phyloP scores from a whole-genome alignment of 768 basidiomycete species.

The Suillus bovinus region DNA sequence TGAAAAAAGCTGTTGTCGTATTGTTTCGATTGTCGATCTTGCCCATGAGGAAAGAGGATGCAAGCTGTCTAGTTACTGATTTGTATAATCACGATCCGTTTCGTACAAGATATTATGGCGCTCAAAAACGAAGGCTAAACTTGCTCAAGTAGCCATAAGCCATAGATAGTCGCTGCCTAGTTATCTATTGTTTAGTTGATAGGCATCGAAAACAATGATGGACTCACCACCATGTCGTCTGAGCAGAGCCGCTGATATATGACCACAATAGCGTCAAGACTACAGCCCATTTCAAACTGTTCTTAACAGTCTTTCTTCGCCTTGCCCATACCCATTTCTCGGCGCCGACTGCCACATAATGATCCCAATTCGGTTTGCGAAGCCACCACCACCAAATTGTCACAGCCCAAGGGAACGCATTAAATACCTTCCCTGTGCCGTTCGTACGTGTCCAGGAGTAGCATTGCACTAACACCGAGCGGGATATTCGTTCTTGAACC shows the following conservation, averaged over 20 bases:
- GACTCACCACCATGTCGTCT: not conserved
- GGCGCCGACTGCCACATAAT: constrained; percentile 38
- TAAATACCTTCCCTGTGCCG: constrained; percentile 37
- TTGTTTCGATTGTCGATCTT: not conserved
- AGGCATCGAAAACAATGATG: not conserved
- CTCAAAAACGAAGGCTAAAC: not conserved
- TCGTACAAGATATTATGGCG: not conserved
- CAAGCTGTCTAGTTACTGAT: not conserved
- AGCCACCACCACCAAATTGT: constrained; percentile 37
- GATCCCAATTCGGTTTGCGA: constrained; percentile 34
- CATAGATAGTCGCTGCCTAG: not conserved
- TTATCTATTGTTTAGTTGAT: not conserved
- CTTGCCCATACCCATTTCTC: constrained; percentile 34
- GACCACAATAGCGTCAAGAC: constrained; percentile 9
- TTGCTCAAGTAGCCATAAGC: not conserved
- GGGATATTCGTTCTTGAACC: constrained; percentile 20
- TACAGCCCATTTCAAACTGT: constrained; percentile 8
- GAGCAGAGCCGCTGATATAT: constrained; percentile 11
- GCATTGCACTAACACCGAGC: constrained; percentile 30
- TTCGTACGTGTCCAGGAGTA: constrained; percentile 43
- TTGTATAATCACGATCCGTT: not conserved
- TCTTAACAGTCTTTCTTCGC: constrained; percentile 6
- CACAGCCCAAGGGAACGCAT: constrained; percentile 41
- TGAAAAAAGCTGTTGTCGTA: not conserved
- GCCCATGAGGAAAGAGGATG: no score